These are phyloP conservation scores for Daldinia childiae DNA, from an alignment of 495 filamentous ascomycete genomes.

Conservation along the genomic window DNA sequence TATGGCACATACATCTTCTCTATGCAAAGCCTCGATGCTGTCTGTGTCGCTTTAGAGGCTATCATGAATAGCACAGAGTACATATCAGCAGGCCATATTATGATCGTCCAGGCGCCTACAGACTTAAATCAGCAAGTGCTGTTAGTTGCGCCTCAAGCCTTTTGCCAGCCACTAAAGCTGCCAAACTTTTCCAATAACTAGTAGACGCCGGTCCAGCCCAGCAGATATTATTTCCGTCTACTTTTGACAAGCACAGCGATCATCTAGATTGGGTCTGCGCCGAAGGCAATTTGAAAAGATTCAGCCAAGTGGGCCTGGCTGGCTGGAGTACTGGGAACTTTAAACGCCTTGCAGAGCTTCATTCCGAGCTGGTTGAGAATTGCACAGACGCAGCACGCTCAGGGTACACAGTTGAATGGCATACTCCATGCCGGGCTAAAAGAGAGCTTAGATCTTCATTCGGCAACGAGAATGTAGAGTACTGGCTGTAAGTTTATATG, in stretches of 20 bases:
- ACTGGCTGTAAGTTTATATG: constrained; percentile 1
- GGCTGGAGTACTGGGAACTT: background rate
- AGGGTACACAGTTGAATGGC: background rate
- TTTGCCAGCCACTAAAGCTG: background rate
- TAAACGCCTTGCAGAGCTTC: background rate
- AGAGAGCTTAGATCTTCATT: background rate
- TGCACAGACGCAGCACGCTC: background rate
- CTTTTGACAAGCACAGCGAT: background rate
- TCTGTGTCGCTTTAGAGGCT: background rate
- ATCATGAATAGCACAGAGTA: background rate
- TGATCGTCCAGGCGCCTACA: constrained; percentile 30
- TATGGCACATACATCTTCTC: constrained; percentile 18
- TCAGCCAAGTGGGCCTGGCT: background rate
- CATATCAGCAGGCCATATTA: constrained; percentile 19
- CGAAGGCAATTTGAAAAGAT: background rate
- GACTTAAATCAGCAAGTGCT: constrained; percentile 20
- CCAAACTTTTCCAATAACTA: background rate
- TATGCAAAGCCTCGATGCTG: background rate
- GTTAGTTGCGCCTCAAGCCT: constrained; percentile 17
- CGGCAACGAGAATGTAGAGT: background rate
- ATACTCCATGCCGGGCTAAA: background rate
- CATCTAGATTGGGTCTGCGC: background rate
- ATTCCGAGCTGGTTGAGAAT: background rate
- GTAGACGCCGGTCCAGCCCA: background rate
- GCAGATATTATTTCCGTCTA: background rate